Percentiles rank a stretch among this genome's conserved stretches.
These are phyloP conservation scores for Moricandia moricandioides DNA, from an alignment of 345 rosid species.

Conservation along the genomic window DNA sequence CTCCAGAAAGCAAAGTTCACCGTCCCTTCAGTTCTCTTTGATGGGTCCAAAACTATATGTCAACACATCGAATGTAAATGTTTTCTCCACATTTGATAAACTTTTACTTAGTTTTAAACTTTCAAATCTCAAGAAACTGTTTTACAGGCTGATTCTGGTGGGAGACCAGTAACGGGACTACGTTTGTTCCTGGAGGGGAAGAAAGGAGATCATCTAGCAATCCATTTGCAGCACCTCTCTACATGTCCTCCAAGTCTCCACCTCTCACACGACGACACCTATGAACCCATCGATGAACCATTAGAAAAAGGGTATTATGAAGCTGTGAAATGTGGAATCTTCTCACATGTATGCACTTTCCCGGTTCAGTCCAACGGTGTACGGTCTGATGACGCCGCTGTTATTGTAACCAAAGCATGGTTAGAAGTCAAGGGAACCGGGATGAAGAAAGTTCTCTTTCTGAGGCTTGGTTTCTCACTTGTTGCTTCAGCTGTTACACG, in stretches of 20 bases:
- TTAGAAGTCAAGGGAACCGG: slow-evolving; percentile 79
- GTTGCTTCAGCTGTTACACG: slow-evolving; percentile 64
- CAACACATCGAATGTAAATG: slow-evolving; percentile 57
- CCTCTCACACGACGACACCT: slow-evolving; percentile 54
- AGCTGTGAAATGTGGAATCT: slow-evolving; percentile 86
- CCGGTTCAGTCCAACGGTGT: slow-evolving; percentile 67
- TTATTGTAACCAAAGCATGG: slow-evolving; percentile 87
- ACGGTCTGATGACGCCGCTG: slow-evolving; percentile 60
- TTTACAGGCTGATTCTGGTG: slow-evolving; percentile 72
- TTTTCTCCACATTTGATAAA: neutral
- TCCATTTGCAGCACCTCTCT: slow-evolving; percentile 89
- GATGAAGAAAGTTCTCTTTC: slow-evolving; percentile 79
- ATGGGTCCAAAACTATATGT: slow-evolving; percentile 93
- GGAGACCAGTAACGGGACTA: slow-evolving; percentile 80
- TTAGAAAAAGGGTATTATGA: slow-evolving; percentile 59
- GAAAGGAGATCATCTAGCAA: slow-evolving; percentile 77
- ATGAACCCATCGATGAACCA: slow-evolving; percentile 51
- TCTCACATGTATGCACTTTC: slow-evolving; percentile 86
- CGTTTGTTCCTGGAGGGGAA: slow-evolving; percentile 90
- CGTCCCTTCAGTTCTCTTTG: slow-evolving; percentile 72
- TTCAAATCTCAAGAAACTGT: neutral
- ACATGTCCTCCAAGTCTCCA: slow-evolving; percentile 57
- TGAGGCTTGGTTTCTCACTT: slow-evolving; percentile 83
- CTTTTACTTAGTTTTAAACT: neutral
- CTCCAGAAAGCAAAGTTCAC: slow-evolving; percentile 61